Evolutionary conservation across 106 monocot genomes (phyloP), one percentile per base, ranked within the genome.

Genomic region (Phalaenopsis aphrodite): DNA sequence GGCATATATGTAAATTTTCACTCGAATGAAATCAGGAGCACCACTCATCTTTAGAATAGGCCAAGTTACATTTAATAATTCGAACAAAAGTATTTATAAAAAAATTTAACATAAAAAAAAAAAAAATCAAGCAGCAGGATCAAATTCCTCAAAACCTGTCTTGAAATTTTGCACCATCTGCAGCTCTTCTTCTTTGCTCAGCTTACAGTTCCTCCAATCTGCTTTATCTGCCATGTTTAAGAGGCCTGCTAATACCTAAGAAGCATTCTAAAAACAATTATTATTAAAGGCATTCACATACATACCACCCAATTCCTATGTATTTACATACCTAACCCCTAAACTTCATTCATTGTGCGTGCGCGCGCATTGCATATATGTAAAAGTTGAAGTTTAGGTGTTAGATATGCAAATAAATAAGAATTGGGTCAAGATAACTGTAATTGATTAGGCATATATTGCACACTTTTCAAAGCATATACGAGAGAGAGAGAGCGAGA

Each of bases 141-240:
- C 90, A 56, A 89, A 98, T 72, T 91, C 79, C 55, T 77, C 41
- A 75, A 98, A 98, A 2, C 86, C 91, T 41, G 83, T 79, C 86
- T 93, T 94, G 81, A 98, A 98, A 58, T 16, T 81, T 57, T 94
- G 89, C 1, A 81, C 98, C 91, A 98, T 92, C 75, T 81, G 74
- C 41, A 82, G 64, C 68, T 94, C 98, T 14, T 98, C 94, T 73
- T 98, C 94, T 80, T 87, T 92, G 86, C 82, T 86, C 3, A 94
- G 78, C 87, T 85, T 92, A 79, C 92, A 92, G 77, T 91, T 91
- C 81, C 92, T 89, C 98, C 98, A 94, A 79, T 98, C 92, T 48
- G 90, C 94, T 84, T 88, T 83, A 73, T 98, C 98, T 21, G 98
- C 78, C 47, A 87, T 61, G 76, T 90, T 94, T 79, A 94, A 38